Base-by-base conservation (phyloP, 2,329 filamentous ascomycete species). In the Alternaria gaisen region DNA sequence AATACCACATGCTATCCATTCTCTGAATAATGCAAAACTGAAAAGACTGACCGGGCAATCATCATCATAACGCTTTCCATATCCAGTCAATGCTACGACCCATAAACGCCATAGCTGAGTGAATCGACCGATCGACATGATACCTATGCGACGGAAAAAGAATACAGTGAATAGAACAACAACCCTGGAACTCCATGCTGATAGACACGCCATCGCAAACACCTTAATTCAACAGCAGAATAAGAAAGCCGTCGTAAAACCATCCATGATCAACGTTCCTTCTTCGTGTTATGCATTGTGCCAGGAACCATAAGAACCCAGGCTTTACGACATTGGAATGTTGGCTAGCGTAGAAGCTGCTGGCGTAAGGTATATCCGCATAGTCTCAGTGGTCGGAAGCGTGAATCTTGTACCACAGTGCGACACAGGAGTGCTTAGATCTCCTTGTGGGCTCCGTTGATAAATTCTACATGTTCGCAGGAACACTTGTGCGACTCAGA, bases 391-490 rank as follows among this genome's bases (percentile, higher is more conserved):
- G 32, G 5, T 16, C 32, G 32, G 2, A 16, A 36, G 30, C 22
- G 20, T 50, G 16, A 3, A 20, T n/a, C 16, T 32, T 12, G 46
- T 38, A 14, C 20, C 46, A 30, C 24, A 50, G 20, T 20, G 30
- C 8, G 16, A 50, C 5, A 38, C 14, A n/a, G 18, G 46, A 24
- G 12, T 22, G 14, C 11, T n/a, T 18, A 36, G 7, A 16, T 1
- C 4, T 36, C 12, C 11, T 36, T 14, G 32, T 36, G 5, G 5
- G 12, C 6, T 16, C 14, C 32, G 11, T 14, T 12, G 14, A 36
- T 14, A 6, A 36, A 38, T 38, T n/a, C 56, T 72, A 72, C 56
- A 72, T 68, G 47, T 71, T 71, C 41, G 69, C 65, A 10, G 69
- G 60, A 5, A 73, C 71, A 38, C 67, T 70, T n/a, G 70, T 71